Evolutionary conservation across 306 rosid genomes (phyloP), one percentile per base, ranked within the genome.

Genomic region (Cucurbita pepo): DNA sequence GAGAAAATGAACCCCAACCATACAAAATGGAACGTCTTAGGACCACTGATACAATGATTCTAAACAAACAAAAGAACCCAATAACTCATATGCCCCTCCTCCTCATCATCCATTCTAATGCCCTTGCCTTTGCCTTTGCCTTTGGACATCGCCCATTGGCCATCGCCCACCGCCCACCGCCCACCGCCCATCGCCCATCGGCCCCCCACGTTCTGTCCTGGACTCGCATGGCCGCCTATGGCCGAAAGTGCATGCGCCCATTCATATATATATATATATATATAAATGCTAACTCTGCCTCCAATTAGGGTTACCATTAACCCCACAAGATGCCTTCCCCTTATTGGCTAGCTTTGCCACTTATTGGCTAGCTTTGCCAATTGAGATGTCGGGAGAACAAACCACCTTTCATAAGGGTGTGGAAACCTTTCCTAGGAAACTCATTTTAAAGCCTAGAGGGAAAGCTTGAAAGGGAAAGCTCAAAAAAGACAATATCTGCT

Each of bases 1-100:
- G 69, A 21, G 69, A 51, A 15, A 25, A 38, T 16, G 25, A 48
- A 62, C 74, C 74, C 74, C 56, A 69, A 51, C 59, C 59, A 30
- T 43, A 51, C 30, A 69, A 69, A 30, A 50, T 69, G 74, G 47
- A 14, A 69, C 34, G 45, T 16, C 34, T 13, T 51, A 61, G 73
- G 73, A 69, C 73, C 73, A 69, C 73, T 48, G 30, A 69, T 34
- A 51, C 59, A 69, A 69, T 69, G 59, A 51, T 69, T 69, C 59
- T 48, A 10, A 3, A 63, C 8, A 63, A 37, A 40, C 15, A 40
- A 40, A 63, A 1, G 44, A 48, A 30, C 69, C 69, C 48, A 53
- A 53, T 53, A 37, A 38, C 69, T 37, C 30, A 53, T 52, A 62
- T 30, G 16, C 8, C 8, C 64, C 11, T n/a, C 64, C 16, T 61